Evolutionary conservation across 2,329 filamentous ascomycete genomes (phyloP).

Genomic region (Phialophora macrospora): DNA sequence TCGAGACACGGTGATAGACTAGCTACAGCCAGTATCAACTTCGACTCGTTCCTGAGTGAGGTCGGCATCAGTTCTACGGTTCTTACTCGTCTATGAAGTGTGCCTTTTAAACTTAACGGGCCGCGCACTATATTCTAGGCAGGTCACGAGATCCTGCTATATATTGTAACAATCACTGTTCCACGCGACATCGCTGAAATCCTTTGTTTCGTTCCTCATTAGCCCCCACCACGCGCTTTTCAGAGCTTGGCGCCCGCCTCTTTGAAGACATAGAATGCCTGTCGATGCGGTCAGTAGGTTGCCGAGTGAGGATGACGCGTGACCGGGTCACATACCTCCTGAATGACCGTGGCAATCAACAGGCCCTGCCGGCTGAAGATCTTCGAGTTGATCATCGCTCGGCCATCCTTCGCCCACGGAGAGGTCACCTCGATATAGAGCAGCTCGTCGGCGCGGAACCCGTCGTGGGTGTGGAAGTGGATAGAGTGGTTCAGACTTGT

Average conservation of each 20-base stretch:
- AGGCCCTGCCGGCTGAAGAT: constrained; percentile 34
- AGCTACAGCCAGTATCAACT: neutral
- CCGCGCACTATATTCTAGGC: neutral
- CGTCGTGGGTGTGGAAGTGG: constrained; percentile 37
- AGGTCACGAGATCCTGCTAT: neutral
- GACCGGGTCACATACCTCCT: constrained; percentile 32
- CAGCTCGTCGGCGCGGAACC: constrained; percentile 37
- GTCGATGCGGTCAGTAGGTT: neutral
- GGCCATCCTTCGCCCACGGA: constrained; percentile 37
- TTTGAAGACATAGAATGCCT: constrained; percentile 39
- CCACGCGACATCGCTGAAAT: neutral
- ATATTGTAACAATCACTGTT: neutral
- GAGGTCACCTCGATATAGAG: constrained; percentile 36
- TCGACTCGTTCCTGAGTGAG: neutral
- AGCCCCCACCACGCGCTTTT: neutral
- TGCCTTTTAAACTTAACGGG: neutral
- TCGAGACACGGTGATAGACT: neutral
- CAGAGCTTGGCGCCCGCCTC: constrained; percentile 30
- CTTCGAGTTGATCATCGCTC: constrained; percentile 35
- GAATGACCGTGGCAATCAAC: constrained; percentile 36
- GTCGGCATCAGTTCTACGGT: neutral
- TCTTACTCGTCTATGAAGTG: neutral
- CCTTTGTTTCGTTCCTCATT: neutral
- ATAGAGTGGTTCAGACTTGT: constrained; percentile 39
- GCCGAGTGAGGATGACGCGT: neutral